Evolutionary conservation across 805 yeast species (phyloP).

Genomic region (Ogataea populi-albae): DNA sequence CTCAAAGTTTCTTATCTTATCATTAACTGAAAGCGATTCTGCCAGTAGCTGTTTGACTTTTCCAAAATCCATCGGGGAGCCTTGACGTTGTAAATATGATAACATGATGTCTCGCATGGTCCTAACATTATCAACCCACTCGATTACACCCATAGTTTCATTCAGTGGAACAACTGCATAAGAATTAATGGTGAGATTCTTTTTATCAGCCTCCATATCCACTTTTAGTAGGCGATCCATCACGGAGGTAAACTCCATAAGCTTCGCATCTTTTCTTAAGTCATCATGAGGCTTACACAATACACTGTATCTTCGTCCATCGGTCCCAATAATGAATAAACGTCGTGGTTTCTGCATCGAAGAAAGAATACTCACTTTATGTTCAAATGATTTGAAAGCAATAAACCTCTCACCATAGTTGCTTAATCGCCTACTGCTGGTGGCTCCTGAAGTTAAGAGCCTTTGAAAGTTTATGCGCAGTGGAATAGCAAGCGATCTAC

Average conservation of each 20-base stretch:
- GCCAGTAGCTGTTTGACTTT: slow-evolving; percentile 25
- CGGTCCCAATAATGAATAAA: slow-evolving; percentile 70
- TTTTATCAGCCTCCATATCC: slow-evolving; percentile 68
- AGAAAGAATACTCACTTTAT: slow-evolving; percentile 63
- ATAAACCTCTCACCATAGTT: slow-evolving; percentile 28
- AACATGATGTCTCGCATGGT: slow-evolving; percentile 65
- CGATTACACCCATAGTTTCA: slow-evolving; percentile 86
- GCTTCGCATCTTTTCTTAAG: slow-evolving; percentile 89
- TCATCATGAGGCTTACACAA: slow-evolving; percentile 88
- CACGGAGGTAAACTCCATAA: slow-evolving; percentile 87
- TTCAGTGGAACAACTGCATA: slow-evolving; percentile 88
- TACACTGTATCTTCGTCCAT: slow-evolving; percentile 69
- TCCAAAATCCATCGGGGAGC: slow-evolving; percentile 27
- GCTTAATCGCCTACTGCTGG: slow-evolving; percentile 33
- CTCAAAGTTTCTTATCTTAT: slow-evolving; percentile 37
- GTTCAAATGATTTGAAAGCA: slow-evolving; percentile 62
- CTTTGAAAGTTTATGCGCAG: slow-evolving; percentile 67
- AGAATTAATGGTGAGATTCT: slow-evolving; percentile 69
- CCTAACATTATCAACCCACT: slow-evolving; percentile 75
- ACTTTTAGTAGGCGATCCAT: slow-evolving; percentile 68
- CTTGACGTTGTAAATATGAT: slow-evolving; percentile 24
- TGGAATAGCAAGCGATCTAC: slow-evolving; percentile 63
- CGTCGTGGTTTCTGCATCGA: slow-evolving; percentile 89
- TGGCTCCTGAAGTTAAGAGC: slow-evolving; percentile 51
- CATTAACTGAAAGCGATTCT: slow-evolving; percentile 24